Percentiles rank a stretch among this genome's conserved stretches.
Conservation (phyloP, 495 filamentous ascomycete species). For the Neurospora tetrasperma region DNA sequence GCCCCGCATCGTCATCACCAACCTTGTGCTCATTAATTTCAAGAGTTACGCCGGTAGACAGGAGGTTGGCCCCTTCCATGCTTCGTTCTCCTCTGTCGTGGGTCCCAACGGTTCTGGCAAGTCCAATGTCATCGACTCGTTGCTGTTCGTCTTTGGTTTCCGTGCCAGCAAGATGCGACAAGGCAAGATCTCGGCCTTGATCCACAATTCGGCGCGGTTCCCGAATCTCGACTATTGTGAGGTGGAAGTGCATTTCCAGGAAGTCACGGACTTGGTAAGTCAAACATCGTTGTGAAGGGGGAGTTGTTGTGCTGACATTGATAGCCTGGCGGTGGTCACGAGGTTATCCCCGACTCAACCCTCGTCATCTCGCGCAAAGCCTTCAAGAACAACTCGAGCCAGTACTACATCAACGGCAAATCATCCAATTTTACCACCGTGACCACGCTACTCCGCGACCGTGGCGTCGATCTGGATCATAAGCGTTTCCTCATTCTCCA, state of each 20-base stretch:
- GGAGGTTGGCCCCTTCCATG: slow-evolving; percentile 92
- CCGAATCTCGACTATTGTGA: slow-evolving; percentile 84
- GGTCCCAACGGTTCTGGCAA: slow-evolving; percentile 97
- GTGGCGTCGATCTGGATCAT: slow-evolving; percentile 91
- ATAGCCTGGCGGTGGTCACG: slow-evolving; percentile 52
- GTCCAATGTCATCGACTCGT: slow-evolving; percentile 95
- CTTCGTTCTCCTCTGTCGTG: slow-evolving; percentile 97
- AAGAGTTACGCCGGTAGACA: slow-evolving; percentile 96
- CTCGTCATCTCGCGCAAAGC: slow-evolving; percentile 83
- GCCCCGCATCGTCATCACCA: slow-evolving; percentile 79
- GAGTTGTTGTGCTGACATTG: neutral
- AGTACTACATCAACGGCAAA: slow-evolving; percentile 88
- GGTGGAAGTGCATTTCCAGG: slow-evolving; percentile 89
- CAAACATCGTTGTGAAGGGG: too few relatives aligned
- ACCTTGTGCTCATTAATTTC: slow-evolving; percentile 86
- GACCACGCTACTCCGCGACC: slow-evolving; percentile 75
- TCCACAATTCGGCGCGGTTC: slow-evolving; percentile 85
- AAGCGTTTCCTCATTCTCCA: slow-evolving; percentile 97
- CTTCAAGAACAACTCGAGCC: slow-evolving; percentile 96
- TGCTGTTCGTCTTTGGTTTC: slow-evolving; percentile 97
- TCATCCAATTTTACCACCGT: slow-evolving; percentile 86
- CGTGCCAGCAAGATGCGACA: slow-evolving; percentile 98
- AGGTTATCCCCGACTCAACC: slow-evolving; percentile 70
- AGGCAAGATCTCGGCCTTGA: slow-evolving; percentile 94
- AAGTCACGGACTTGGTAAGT: slow-evolving; percentile 65